Conservation (phyloP, 2,329 filamentous ascomycete genomes). For the Fragosphaeria purpurea region DNA sequence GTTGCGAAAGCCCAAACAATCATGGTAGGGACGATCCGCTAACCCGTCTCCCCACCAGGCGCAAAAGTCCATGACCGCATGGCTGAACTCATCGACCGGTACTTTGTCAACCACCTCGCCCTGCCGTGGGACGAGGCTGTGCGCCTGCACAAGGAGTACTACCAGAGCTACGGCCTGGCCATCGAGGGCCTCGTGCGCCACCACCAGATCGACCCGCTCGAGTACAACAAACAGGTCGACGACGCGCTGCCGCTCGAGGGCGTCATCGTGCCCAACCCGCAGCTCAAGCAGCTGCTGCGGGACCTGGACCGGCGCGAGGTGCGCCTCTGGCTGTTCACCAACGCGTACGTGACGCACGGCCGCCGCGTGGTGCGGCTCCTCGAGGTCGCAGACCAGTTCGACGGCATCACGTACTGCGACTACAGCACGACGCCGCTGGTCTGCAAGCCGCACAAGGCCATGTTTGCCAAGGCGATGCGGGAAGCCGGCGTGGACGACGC, state of each 20-base stretch:
- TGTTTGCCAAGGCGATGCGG: slow-evolving; percentile 82
- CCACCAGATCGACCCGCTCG: slow-evolving; percentile 88
- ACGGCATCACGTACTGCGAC: slow-evolving; percentile 91
- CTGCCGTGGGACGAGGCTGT: slow-evolving; percentile 70
- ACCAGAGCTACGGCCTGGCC: slow-evolving; percentile 90
- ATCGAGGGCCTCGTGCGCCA: slow-evolving; percentile 90
- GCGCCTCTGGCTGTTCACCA: slow-evolving; percentile 88
- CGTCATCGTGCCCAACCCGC: slow-evolving; percentile 68
- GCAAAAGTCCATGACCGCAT: slow-evolving; percentile 81
- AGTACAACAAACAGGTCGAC: slow-evolving; percentile 91
- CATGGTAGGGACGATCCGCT: no score
- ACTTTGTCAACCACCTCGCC: slow-evolving; percentile 59
- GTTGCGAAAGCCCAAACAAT: no score
- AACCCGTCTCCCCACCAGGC: slow-evolving; percentile 30
- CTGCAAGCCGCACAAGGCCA: slow-evolving; percentile 76
- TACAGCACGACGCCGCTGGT: slow-evolving; percentile 64
- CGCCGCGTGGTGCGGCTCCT: slow-evolving; percentile 72
- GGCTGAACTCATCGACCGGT: slow-evolving; percentile 65
- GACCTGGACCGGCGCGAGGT: slow-evolving; percentile 79
- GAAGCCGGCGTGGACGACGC: slow-evolving; percentile 62
- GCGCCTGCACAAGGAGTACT: slow-evolving; percentile 82
- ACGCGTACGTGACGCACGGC: slow-evolving; percentile 86
- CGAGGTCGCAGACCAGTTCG: slow-evolving; percentile 78
- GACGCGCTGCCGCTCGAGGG: slow-evolving; percentile 83
- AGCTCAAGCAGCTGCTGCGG: slow-evolving; percentile 64